Evolutionary conservation across 2,329 filamentous ascomycete species (phyloP).

Genomic region (Cladosporium colombiae): DNA sequence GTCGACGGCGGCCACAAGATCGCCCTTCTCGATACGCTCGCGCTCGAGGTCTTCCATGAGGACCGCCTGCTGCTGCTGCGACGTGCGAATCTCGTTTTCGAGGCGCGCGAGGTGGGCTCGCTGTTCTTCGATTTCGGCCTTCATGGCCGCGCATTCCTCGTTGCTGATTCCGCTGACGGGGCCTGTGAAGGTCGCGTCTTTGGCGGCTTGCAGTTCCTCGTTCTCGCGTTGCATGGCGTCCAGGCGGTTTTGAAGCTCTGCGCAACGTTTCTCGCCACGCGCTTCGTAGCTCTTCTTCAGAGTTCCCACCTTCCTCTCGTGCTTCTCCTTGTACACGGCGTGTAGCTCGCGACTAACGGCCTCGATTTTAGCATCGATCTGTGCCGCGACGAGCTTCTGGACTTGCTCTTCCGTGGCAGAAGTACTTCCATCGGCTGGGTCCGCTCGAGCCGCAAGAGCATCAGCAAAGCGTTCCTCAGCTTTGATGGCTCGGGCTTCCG

Average conservation of each 20-base stretch:
- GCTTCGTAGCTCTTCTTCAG: slow-evolving; percentile 80
- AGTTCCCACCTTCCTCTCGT: slow-evolving; percentile 91
- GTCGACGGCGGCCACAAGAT: slow-evolving; percentile 77
- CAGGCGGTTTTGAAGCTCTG: slow-evolving; percentile 72
- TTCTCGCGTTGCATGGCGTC: slow-evolving; percentile 72
- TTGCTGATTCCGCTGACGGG: slow-evolving; percentile 28
- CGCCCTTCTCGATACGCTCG: slow-evolving; percentile 80
- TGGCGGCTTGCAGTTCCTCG: slow-evolving; percentile 67
- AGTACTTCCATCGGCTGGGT: slow-evolving; percentile 28
- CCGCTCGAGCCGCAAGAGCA: slow-evolving; percentile 46
- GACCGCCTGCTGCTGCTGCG: slow-evolving; percentile 72
- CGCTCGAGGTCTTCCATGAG: slow-evolving; percentile 67
- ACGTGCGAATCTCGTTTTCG: slow-evolving; percentile 67
- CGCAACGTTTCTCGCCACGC: slow-evolving; percentile 85
- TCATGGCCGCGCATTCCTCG: slow-evolving; percentile 36
- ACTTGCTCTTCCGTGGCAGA: slow-evolving; percentile 47
- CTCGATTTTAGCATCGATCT: slow-evolving; percentile 90
- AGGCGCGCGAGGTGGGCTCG: slow-evolving; percentile 75
- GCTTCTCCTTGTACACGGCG: slow-evolving; percentile 91
- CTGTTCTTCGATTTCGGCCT: slow-evolving; percentile 59
- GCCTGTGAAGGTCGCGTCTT: slow-evolving; percentile 67
- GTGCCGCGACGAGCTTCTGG: slow-evolving; percentile 52
- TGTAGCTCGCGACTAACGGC: slow-evolving; percentile 75
- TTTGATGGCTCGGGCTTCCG: slow-evolving; percentile 74
- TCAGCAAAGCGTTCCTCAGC: slow-evolving; percentile 65